Percentiles rank a stretch among this genome's conserved stretches.
Evolutionary conservation across 139 green algal genomes (phyloP).

Genomic region (Trebouxia sp.): DNA sequence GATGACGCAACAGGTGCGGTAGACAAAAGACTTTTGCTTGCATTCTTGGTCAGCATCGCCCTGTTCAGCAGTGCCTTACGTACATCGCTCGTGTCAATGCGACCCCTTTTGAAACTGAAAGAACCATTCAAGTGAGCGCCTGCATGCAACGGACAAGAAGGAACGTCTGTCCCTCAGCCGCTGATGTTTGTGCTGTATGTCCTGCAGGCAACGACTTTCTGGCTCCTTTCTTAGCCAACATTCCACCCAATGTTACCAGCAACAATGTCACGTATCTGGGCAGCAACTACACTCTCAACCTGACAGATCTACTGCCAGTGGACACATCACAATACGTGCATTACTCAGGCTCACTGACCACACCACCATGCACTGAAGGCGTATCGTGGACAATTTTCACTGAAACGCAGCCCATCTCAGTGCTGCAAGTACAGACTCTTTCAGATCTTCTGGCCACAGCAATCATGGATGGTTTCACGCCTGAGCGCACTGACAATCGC

Average conservation of each 20-base stretch:
- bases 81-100: too few species aligned
- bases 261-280: neutral
- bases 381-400: neutral
- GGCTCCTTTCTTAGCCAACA: neutral
- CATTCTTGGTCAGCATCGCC: too few species aligned
- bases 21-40: too few species aligned
- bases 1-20: too few species aligned
- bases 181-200: too few species aligned
- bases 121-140: too few species aligned
- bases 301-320: neutral
- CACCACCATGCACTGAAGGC: slow-evolving; percentile 4
- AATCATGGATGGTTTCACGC: neutral
- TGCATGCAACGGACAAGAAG: too few species aligned
- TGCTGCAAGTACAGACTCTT: neutral
- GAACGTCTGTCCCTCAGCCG: too few species aligned
- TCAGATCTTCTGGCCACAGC: neutral
- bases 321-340: neutral
- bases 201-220: neutral
- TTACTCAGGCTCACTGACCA: neutral
- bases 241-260: neutral
- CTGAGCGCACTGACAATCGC: neutral
- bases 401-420: neutral
- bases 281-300: neutral
- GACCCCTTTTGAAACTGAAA: too few species aligned
- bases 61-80: too few species aligned